Base-by-base conservation (phyloP, 352 stramenopile genomes). In the Pythium phragmitis region DNA sequence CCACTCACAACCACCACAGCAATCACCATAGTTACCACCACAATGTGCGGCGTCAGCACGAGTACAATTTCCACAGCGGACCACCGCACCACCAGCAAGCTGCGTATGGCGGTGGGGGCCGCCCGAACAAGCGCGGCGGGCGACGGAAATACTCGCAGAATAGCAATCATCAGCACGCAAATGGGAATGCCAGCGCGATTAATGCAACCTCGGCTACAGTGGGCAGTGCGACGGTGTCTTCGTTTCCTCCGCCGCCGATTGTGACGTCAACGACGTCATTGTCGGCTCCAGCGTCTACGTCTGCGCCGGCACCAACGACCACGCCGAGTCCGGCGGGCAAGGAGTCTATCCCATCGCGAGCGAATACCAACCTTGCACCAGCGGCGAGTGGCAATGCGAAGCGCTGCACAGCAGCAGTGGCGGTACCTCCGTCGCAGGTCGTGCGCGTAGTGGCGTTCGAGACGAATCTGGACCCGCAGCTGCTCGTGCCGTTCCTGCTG, bases 401-500 rank as follows among this genome's bases (percentile, higher is more conserved):
- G 47, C 26, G 8, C 17, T 36, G 28, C n/a, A 28, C 17, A 16
- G 14, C n/a, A 21, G 5, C 34, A 7, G n/a, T 11, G 16, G 42
- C 55, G n/a, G 3, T 45, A 3, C 53, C 52, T 12, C 23, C 64
- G 0, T 57, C 65, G 13, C 59, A 48, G 14, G n/a, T 61, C 46
- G 47, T 57, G 36, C 59, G 53, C 9, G 41, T 62, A 0, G 75
- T 92, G 49, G 69, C 67, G 26, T 69, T 92, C 21, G 62, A 68
- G 34, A 89, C 79, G 26, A 77, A 62, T 16, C 69, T 78, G 48
- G 71, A 82, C 2, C 67, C 80, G 30, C 61, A 73, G 42, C 14
- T 59, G 7, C 67, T 92, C 21, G 65, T 74, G 30, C 71, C 79
- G 51, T 72, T 87, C 17, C 69, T 90, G 39, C 74, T 87, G 23